A percentile compares a stretch with the other conserved stretches of the same genome.
Conservation (phyloP, 805 yeast genomes). For the Myxozyma geophila region DNA sequence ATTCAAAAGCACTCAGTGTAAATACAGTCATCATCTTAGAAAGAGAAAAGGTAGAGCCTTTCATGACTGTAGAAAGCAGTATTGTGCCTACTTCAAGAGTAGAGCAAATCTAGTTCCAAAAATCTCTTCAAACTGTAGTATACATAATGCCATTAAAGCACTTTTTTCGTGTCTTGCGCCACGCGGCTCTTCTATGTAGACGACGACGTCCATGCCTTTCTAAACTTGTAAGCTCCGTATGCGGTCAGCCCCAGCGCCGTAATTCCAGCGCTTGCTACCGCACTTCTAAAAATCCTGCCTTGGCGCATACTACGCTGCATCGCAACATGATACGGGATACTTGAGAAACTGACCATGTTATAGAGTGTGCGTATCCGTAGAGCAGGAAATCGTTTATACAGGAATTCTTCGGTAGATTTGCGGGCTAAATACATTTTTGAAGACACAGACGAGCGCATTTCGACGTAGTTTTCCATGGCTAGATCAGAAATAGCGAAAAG, state of each 20-base stretch:
- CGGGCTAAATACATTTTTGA: slow-evolving; percentile 63
- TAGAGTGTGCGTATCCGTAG: slow-evolving; percentile 54
- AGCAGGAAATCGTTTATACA: slow-evolving; percentile 77
- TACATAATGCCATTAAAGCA: background rate
- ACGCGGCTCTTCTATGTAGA: background rate
- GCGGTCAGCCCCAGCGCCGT: slow-evolving; percentile 24
- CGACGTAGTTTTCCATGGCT: slow-evolving; percentile 79
- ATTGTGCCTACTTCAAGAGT: too few species aligned
- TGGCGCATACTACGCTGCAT: slow-evolving; percentile 20
- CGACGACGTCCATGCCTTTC: slow-evolving; percentile 3
- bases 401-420: slow-evolving; percentile 66
- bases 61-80: too few species aligned
- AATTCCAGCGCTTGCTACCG: slow-evolving; percentile 15
- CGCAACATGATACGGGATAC: slow-evolving; percentile 62
- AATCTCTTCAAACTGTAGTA: background rate
- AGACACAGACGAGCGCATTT: slow-evolving; percentile 83
- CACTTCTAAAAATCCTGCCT: slow-evolving; percentile 20
- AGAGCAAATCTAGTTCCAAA: background rate
- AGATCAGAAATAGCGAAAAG: slow-evolving; percentile 74
- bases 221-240: slow-evolving; percentile 16
- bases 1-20: too few species aligned
- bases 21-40: too few species aligned
- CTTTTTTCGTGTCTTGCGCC: background rate
- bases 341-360: slow-evolving; percentile 89
- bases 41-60: too few species aligned